Conservation (phyloP, 2,329 filamentous ascomycete species). For the Corynespora cassiicola region DNA sequence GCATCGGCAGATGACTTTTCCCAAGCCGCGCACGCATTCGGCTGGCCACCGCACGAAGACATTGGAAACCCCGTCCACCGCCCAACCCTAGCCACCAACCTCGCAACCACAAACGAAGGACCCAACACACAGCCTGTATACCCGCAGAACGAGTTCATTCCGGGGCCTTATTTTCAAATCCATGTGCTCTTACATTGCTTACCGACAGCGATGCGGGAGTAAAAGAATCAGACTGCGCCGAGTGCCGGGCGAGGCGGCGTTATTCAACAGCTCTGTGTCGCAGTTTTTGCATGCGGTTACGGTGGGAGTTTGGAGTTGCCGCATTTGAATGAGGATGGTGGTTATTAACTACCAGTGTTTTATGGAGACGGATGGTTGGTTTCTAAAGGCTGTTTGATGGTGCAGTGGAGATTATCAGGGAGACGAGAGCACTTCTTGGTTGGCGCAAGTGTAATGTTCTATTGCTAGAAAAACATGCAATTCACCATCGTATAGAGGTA, state of each 20-base stretch:
- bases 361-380: slow-evolving; percentile 21
- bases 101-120: slow-evolving; percentile 19
- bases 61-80: slow-evolving; percentile 16
- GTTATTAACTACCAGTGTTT: slow-evolving; percentile 15
- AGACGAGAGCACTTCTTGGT: slow-evolving; percentile 13
- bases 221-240: slow-evolving; percentile 13
- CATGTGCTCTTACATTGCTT: slow-evolving; percentile 18
- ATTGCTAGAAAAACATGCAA: slow-evolving; percentile 21
- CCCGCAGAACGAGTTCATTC: slow-evolving; percentile 21
- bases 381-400: slow-evolving; percentile 16
- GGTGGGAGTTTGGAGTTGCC: slow-evolving; percentile 16
- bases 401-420: slow-evolving; percentile 13
- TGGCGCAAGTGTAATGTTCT: slow-evolving; percentile 19
- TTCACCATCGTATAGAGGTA: slow-evolving; percentile 18
- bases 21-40: slow-evolving; percentile 16
- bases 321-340: slow-evolving; percentile 14
- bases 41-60: slow-evolving; percentile 16
- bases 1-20: too few relatives aligned
- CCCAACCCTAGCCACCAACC: slow-evolving; percentile 11
- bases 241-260: slow-evolving; percentile 1
- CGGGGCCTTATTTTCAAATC: slow-evolving; percentile 16
- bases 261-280: slow-evolving; percentile 8
- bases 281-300: slow-evolving; percentile 12
- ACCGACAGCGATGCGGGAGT: slow-evolving; percentile 13
- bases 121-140: slow-evolving; percentile 17